Percentiles rank a stretch among this genome's conserved stretches.
Conservation (phyloP, 2,329 filamentous ascomycete species). For the Magnaporthiopsis poae region DNA sequence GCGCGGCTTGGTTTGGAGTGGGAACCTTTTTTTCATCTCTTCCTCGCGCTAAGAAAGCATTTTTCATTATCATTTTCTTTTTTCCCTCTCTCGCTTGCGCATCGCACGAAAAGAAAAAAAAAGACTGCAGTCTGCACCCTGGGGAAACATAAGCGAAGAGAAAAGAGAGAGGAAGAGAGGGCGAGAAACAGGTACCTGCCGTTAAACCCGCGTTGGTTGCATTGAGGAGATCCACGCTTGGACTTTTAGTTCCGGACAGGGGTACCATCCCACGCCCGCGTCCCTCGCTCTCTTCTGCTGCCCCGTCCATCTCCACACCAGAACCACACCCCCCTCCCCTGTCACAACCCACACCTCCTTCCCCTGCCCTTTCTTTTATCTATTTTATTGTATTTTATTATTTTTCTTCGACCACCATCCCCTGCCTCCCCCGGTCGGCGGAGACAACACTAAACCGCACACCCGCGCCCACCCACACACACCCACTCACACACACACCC, state of each 20-base stretch:
- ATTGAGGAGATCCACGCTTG: slow-evolving; percentile 28
- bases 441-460: neutral
- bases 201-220: slow-evolving; percentile 24
- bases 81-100: neutral
- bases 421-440: neutral
- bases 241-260: slow-evolving; percentile 23
- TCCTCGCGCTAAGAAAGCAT: neutral
- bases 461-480: neutral
- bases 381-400: too few relatives aligned
- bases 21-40: neutral
- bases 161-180: neutral
- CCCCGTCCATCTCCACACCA: too few relatives aligned
- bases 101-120: neutral
- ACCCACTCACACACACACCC: neutral
- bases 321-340: too few relatives aligned
- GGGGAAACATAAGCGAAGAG: neutral
- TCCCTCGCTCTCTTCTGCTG: slow-evolving; percentile 7
- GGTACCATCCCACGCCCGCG: slow-evolving; percentile 19
- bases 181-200: neutral
- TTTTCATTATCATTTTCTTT: neutral
- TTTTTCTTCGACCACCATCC: neutral
- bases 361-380: slow-evolving; percentile 12
- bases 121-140: neutral
- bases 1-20: too few relatives aligned
- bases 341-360: neutral